Evolutionary conservation across 169 alveolate species (phyloP).

Genomic region (Eimeria brunetti): DNA sequence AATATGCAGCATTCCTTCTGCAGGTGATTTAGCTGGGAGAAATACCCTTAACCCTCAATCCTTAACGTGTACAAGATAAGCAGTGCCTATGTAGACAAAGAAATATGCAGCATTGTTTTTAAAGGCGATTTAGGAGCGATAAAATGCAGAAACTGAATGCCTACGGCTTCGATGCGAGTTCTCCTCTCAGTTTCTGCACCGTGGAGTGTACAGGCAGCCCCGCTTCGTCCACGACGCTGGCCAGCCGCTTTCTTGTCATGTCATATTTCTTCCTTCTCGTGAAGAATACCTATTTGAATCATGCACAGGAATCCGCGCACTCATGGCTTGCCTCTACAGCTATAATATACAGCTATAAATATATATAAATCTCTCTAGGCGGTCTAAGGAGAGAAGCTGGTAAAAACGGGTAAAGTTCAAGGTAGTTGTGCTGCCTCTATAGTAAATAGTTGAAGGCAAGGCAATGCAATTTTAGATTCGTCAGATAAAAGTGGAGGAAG

Average conservation of each 20-base stretch:
- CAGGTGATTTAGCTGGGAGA: too few relatives aligned
- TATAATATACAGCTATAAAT: too few relatives aligned
- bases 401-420: too few relatives aligned
- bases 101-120: not conserved
- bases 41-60: too few relatives aligned
- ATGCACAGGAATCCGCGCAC: slow-evolving; percentile 13
- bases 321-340: not conserved
- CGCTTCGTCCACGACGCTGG: slow-evolving; percentile 55
- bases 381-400: too few relatives aligned
- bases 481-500: not conserved
- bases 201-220: slow-evolving; percentile 43
- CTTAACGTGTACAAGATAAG: too few relatives aligned
- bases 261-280: slow-evolving; percentile 74
- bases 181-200: slow-evolving; percentile 27
- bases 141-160: not conserved
- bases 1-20: too few relatives aligned
- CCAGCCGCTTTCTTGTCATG: slow-evolving; percentile 68
- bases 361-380: too few relatives aligned
- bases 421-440: not conserved
- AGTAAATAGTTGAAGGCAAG: not conserved
- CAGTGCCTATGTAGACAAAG: not conserved
- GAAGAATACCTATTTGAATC: slow-evolving; percentile 55
- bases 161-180: slow-evolving; percentile 38
- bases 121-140: too few relatives aligned
- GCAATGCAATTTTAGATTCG: not conserved